A percentile compares a stretch with the other conserved stretches of the same genome.
phyloP scores from a whole-genome alignment of 139 green algal genomes.

The Micractinium sp. region DNA sequence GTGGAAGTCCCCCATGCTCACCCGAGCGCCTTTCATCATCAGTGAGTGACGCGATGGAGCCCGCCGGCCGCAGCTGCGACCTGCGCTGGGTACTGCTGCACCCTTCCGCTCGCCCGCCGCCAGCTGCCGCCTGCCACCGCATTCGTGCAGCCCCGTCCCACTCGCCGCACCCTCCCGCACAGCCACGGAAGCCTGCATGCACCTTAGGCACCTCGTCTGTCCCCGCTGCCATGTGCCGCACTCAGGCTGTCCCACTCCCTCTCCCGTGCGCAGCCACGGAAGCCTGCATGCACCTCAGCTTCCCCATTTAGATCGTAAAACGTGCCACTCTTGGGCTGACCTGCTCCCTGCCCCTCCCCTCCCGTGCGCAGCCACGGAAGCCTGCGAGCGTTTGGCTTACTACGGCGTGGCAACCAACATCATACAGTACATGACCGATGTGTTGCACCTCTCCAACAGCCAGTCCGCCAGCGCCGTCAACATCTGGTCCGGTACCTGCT shows the following conservation, averaged over 20 bases:
- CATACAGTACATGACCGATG: slow-evolving; percentile 81
- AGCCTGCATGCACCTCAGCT: slow-evolving; percentile 74
- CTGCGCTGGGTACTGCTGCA: too few relatives aligned
- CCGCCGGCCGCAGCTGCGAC: too few relatives aligned
- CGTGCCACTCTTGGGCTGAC: neutral
- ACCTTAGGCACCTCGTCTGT: slow-evolving; percentile 43
- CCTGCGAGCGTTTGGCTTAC: slow-evolving; percentile 87
- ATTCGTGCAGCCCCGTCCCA: too few relatives aligned
- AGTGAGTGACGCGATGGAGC: neutral
- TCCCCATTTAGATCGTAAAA: too few relatives aligned
- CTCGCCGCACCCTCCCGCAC: too few relatives aligned
- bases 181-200: slow-evolving; percentile 64
- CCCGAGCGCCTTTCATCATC: slow-evolving; percentile 31
- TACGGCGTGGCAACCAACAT: slow-evolving; percentile 82
- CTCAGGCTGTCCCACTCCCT: neutral
- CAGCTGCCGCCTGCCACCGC: too few relatives aligned
- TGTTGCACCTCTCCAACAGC: slow-evolving; percentile 69
- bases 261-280: neutral
- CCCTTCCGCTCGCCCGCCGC: too few relatives aligned
- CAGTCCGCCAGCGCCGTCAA: slow-evolving; percentile 47
- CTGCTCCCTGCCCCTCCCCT: neutral
- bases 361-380: neutral
- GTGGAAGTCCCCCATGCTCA: neutral
- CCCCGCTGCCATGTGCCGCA: too few relatives aligned
- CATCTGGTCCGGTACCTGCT: slow-evolving; percentile 74